Evolutionary conservation across 257 asterid genomes (phyloP).

Genomic region (Cruciata laevipes): DNA sequence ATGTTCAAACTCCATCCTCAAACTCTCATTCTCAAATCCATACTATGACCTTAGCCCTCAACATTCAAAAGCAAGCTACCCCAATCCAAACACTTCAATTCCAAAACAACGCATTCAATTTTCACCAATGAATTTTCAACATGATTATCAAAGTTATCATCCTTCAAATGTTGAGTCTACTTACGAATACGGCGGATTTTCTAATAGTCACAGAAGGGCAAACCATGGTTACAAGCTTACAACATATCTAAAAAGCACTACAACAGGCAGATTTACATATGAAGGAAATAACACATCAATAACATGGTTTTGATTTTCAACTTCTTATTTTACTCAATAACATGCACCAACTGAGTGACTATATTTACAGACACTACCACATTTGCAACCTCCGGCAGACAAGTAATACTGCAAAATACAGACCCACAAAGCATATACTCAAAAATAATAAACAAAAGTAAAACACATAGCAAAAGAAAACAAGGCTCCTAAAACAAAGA

Average conservation of each 20-base stretch:
- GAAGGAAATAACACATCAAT: background rate
- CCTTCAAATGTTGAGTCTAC: too few species aligned
- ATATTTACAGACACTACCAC: constrained; percentile 59
- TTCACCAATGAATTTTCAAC: too few species aligned
- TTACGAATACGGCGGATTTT: too few species aligned
- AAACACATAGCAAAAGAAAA: background rate
- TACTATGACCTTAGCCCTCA: too few species aligned
- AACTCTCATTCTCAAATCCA: too few species aligned
- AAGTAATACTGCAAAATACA: constrained; percentile 55
- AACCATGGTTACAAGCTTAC: background rate
- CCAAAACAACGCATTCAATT: too few species aligned
- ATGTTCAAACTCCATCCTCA: too few species aligned
- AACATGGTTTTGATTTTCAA: background rate
- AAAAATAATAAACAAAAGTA: background rate
- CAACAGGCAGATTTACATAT: background rate
- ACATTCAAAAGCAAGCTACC: too few species aligned
- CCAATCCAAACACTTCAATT: too few species aligned
- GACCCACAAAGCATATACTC: background rate
- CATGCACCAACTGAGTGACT: constrained; percentile 28
- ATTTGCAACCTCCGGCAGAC: constrained; percentile 68
- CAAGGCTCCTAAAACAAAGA: background rate
- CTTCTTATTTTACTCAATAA: background rate
- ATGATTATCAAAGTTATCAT: too few species aligned
- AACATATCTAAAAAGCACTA: too few species aligned
- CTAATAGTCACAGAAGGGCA: background rate